These are phyloP conservation scores for Torulaspora franciscae DNA, from an alignment of 805 yeast species.

Conservation along the genomic window DNA sequence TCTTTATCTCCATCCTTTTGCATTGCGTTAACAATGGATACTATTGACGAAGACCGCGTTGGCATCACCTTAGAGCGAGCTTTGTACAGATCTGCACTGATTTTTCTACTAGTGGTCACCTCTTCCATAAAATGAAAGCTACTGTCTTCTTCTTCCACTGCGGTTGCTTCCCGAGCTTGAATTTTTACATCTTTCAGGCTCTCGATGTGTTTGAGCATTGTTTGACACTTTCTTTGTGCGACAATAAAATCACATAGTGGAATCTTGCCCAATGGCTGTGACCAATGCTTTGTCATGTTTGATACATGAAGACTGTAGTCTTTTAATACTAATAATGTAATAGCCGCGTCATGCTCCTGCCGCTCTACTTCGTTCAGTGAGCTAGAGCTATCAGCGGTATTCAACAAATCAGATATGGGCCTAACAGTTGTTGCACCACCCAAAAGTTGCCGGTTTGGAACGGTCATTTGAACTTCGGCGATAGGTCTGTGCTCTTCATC, in stretches of 20 bases:
- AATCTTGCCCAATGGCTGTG: conserved; percentile 2
- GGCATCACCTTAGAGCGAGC: conserved; percentile 2
- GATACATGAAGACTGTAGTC: conserved; percentile 9
- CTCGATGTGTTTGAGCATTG: conserved; percentile 13
- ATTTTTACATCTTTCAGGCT: conserved; percentile 11
- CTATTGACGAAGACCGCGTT: conserved; percentile 11
- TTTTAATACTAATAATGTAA: conserved; percentile 10
- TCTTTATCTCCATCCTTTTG: conserved; percentile 3
- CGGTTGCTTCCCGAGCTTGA: conserved; percentile 7
- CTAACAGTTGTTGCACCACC: neutral
- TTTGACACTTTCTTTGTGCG: conserved; percentile 15
- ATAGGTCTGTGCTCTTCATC: neutral
- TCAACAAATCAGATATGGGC: conserved; percentile 4
- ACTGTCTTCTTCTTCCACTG: conserved; percentile 1
- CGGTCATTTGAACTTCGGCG: neutral
- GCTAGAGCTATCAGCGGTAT: conserved; percentile 3
- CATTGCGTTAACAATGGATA: conserved; percentile 8
- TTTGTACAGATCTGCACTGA: conserved; percentile 1
- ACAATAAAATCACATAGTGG: conserved; percentile 16
- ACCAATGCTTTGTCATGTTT: conserved; percentile 10
- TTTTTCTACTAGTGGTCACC: neutral
- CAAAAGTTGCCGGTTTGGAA: neutral
- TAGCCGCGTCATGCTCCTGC: conserved; percentile 12
- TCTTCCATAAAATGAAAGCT: neutral
- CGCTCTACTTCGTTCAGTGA: conserved; percentile 2